Evolutionary conservation across 1,284 basidiomycete genomes (phyloP), one percentile per base, ranked within the genome.

Genomic region (Pseudozyma thailandica): DNA sequence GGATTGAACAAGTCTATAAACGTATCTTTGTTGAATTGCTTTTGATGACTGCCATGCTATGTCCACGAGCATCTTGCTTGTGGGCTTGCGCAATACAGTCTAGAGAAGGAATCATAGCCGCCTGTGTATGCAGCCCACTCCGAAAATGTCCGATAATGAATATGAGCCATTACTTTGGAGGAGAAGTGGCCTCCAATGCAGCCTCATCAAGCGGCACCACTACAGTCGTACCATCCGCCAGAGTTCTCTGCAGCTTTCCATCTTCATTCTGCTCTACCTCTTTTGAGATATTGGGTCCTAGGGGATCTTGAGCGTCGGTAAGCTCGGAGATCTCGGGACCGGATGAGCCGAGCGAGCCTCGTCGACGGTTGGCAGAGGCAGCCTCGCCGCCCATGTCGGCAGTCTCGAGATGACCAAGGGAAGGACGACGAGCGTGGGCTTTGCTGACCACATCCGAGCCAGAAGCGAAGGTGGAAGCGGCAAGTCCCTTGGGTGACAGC

Each of bases 181-280:
- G 27, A 26, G 51, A 44, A 12, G 25, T 25, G 13, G 26, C 31
- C 28, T 58, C 62, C 42, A 80, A 50, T 6, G 78, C 78, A 9
- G 69, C 75, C 26, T 83, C 81, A 43, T 83, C 81, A 26, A 82
- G 61, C 21, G 81, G 81, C 25, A 77, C 81, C 4, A 65, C 63
- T 3, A 82, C 79, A 4, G 51, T 70, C 5, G 64, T 72, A 6
- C 80, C 79, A 30, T 81, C 80, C 1, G 74, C 64, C 6, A 81
- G 54, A 16, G 56, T 80, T 23, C 80, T 50, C 28, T 76, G 65
- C 33, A 82, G 51, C 35, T 73, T 64, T 15, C 79, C 81, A 12
- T 76, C 72, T 33, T 69, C 50, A 3, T 50, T 70, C 45, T 62
- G 62, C 33, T 47, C 52, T 1, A 59, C 60, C 15, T 66, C 53